Conservation (phyloP, 73 alveolate species). For the Paramecium pentaurelia region DNA sequence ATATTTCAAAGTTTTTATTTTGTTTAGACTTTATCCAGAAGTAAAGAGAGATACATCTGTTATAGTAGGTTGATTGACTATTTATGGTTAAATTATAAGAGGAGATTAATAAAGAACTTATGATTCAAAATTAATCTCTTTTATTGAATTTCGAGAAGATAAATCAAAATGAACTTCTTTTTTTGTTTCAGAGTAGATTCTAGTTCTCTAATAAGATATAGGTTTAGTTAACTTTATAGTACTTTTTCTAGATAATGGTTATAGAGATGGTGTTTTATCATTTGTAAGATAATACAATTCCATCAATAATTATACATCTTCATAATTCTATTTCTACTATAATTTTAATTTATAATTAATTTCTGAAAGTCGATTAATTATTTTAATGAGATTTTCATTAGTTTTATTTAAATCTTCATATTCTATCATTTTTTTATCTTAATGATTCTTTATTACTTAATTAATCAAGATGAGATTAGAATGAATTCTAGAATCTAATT, state of each 20-base stretch:
- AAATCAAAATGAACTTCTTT: neutral
- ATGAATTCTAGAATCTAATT: neutral
- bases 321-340: neutral
- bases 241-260: neutral
- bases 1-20: neutral
- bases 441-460: neutral
- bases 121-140: neutral
- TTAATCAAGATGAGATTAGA: neutral
- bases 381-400: neutral
- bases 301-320: neutral
- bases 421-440: neutral
- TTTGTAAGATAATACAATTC: neutral
- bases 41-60: neutral
- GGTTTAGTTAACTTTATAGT: neutral
- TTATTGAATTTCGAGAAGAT: neutral
- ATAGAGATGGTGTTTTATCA: neutral
- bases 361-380: neutral
- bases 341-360: neutral
- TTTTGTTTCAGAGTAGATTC: neutral
- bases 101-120: neutral
- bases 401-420: neutral
- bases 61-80: neutral
- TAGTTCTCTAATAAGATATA: neutral
- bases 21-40: neutral
- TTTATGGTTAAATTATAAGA: neutral